These are phyloP conservation scores for Solanum sitiens DNA, from an alignment of 257 asterid species.

Conservation along the genomic window DNA sequence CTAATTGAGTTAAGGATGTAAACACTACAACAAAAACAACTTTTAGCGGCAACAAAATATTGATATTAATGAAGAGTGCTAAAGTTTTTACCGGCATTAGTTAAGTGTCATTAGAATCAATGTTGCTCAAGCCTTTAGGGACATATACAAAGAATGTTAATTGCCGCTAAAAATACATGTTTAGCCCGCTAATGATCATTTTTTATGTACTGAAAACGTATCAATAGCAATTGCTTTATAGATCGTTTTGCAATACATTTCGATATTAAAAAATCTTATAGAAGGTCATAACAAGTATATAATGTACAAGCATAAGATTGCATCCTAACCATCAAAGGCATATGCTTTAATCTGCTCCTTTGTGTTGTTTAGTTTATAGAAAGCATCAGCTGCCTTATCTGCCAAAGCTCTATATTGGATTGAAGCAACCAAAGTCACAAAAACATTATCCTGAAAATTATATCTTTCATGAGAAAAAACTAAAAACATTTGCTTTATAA, in stretches of 20 bases:
- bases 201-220: not conserved
- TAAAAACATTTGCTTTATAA: not conserved
- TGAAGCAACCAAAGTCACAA: slow-evolving; percentile 17
- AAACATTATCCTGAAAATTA: slow-evolving; percentile 21
- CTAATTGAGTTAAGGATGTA: not conserved
- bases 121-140: no score
- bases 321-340: slow-evolving; percentile 18
- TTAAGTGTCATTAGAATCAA: no score
- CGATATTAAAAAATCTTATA: no score
- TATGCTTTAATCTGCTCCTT: slow-evolving; percentile 17
- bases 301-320: not conserved
- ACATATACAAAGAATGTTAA: no score
- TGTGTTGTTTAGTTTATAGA: slow-evolving; percentile 18
- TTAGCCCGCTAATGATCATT: no score
- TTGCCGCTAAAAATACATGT: no score
- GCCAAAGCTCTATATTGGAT: slow-evolving; percentile 18
- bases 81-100: no score
- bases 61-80: no score
- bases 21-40: not conserved
- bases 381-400: slow-evolving; percentile 18
- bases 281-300: not conserved
- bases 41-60: no score
- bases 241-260: not conserved
- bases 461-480: not conserved
- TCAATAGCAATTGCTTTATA: not conserved